Base-by-base conservation (phyloP, 352 stramenopile species). In the Peronospora destructor region DNA sequence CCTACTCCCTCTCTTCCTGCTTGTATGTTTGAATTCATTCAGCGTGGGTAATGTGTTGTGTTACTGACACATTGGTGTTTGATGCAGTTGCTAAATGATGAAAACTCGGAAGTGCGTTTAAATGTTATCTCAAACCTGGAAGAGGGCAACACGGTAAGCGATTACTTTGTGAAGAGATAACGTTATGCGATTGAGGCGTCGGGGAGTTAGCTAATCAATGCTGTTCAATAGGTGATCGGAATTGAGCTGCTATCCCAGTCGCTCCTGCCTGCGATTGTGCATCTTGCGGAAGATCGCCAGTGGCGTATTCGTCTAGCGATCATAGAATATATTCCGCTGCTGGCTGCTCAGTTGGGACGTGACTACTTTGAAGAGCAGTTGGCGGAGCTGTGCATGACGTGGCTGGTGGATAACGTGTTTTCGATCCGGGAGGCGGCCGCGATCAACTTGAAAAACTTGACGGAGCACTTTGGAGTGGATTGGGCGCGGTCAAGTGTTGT, bases 71-170 rank as follows among this genome's bases (percentile, higher is more conserved):
- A 6, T 29, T 32, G 10, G 8, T 49, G 30, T 53, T 52, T 39
- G 14, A 46, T 61, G 25, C 45, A 88, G 71, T 59, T 99, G 14
- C 73, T 99, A 26, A 93, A 97, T 56, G 96, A 99, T 67, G 90
- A 96, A 52, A 95, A 92, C 37, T 97, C 92, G 6, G 94, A 98
- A 84, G 97, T 99, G 6, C 89, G 96, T 13, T 71, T 99, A 23
- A 99, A 99, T 79, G 90, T 99, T 33, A 98, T 99, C 62, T 98
- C 95, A 6, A 98, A 97, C 23, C 67, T 99, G 23, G 85, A 97
- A 56, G 72, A 96, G 41, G 79, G 98, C 56, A 98, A 98, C 77
- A 85, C 82, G 28, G 82, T 90, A 80, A 37, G 74, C 53, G 5
- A 9, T 12, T 32, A 12, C 10, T 32, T 13, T 41, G 16, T 26